Evolutionary conservation across 2,329 filamentous ascomycete genomes (phyloP).

Genomic region (Endothia cerciana): DNA sequence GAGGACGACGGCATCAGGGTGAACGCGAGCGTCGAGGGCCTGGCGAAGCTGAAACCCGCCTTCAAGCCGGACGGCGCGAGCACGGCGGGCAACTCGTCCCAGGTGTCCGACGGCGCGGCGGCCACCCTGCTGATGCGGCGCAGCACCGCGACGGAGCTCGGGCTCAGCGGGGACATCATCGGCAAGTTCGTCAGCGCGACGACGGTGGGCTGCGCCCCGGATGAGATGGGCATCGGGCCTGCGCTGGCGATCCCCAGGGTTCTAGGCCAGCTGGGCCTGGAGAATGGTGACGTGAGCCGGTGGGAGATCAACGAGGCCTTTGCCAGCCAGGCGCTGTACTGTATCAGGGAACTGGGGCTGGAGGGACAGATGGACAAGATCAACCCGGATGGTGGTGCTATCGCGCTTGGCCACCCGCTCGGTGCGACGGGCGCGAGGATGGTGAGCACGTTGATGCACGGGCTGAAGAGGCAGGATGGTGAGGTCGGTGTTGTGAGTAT

Average conservation of each 20-base stretch:
- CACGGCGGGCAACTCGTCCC: conserved; percentile 85
- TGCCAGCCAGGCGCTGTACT: conserved; percentile 70
- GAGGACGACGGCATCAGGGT: conserved; percentile 84
- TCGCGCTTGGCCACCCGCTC: conserved; percentile 90
- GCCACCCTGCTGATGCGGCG: conserved; percentile 83
- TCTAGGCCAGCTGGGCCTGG: conserved; percentile 69
- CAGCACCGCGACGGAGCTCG: conserved; percentile 75
- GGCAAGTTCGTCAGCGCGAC: conserved; percentile 81
- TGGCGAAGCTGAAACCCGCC: conserved; percentile 82
- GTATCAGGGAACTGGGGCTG: conserved; percentile 70
- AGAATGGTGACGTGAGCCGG: conserved; percentile 71
- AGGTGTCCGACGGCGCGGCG: conserved; percentile 87
- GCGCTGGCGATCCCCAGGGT: conserved; percentile 84
- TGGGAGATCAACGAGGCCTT: conserved; percentile 95
- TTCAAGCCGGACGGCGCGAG: conserved; percentile 75
- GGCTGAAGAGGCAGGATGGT: conserved; percentile 68
- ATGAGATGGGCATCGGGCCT: conserved; percentile 94
- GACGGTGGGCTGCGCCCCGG: conserved; percentile 78
- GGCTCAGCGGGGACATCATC: conserved; percentile 70
- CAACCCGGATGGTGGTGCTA: conserved; percentile 91
- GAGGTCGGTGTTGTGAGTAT: conserved; percentile 87
- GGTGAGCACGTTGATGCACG: conserved; percentile 71
- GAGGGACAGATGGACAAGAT: conserved; percentile 69
- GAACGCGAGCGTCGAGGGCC: conserved; percentile 67
- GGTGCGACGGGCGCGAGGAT: conserved; percentile 87